Percentiles rank a stretch among this genome's conserved stretches.
These are phyloP conservation scores for Magnolia officinalis DNA, from an alignment of 164 flowering plant species.

Conservation along the genomic window DNA sequence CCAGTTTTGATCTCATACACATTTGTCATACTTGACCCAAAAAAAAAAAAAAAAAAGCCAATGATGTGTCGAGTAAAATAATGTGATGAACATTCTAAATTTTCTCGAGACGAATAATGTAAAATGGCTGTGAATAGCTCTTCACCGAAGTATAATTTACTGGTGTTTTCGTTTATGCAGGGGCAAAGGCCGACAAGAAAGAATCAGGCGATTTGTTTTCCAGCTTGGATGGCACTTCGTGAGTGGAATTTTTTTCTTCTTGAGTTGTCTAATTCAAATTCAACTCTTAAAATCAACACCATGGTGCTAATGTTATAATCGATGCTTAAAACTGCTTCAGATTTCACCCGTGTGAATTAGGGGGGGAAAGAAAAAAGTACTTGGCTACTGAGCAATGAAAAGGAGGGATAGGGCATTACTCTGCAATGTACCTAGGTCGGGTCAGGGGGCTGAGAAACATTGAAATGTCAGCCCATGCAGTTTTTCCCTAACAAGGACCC, in stretches of 20 bases:
- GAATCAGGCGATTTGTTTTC: conserved; percentile 60
- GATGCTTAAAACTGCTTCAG: neutral
- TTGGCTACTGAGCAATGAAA: neutral
- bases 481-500: too few species aligned
- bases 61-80: too few species aligned
- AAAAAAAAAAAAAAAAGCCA: too few species aligned
- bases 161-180: conserved; percentile 26
- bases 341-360: neutral
- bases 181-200: conserved; percentile 69
- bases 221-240: conserved; percentile 73
- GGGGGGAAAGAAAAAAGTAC: neutral
- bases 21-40: too few species aligned
- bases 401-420: neutral
- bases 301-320: neutral
- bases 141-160: neutral
- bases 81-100: neutral
- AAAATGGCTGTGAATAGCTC: neutral
- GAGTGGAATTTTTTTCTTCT: conserved; percentile 33
- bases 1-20: too few species aligned
- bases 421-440: neutral
- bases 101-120: neutral
- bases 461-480: too few species aligned
- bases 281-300: neutral
- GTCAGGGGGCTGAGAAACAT: too few species aligned
- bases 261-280: conserved; percentile 2